phyloP scores from a whole-genome alignment of 108 stramenopile genomes.

The Stephanodiscus triporus region DNA sequence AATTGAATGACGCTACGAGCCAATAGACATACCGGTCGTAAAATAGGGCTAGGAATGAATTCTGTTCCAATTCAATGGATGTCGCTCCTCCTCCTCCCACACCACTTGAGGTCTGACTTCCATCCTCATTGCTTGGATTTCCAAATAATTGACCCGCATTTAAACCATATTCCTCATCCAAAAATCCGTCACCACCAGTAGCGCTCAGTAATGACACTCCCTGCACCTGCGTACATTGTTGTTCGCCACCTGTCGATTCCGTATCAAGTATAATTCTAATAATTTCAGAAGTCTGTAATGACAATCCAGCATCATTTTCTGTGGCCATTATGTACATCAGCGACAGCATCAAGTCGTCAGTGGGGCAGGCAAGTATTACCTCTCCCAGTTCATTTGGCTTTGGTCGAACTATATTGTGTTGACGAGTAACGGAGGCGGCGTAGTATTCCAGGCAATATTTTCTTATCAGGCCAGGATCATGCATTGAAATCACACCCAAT shows the following conservation, averaged over 20 bases:
- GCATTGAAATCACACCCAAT: conserved; percentile 71
- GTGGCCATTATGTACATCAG: conserved; percentile 69
- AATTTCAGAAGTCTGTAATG: conserved; percentile 83
- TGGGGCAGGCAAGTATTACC: conserved; percentile 68
- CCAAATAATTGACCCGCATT: conserved; percentile 5
- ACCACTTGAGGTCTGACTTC: conserved; percentile 4
- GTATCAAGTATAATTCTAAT: conserved; percentile 85
- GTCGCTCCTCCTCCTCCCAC: conserved; percentile 6
- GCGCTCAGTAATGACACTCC: conserved; percentile 28
- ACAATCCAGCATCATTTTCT: conserved; percentile 80
- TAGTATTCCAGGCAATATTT: conserved; percentile 65
- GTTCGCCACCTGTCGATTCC: conserved; percentile 68
- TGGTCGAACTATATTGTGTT: conserved; percentile 44
- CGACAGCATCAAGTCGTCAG: conserved; percentile 73
- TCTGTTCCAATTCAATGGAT: conserved; percentile 55
- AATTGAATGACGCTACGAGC: conserved; percentile 84
- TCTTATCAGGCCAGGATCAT: conserved; percentile 77
- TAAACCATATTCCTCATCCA: conserved; percentile 59
- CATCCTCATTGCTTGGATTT: conserved; percentile 13
- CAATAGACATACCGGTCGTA: conserved; percentile 85
- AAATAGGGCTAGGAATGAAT: conserved; percentile 79
- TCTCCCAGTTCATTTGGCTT: conserved; percentile 66
- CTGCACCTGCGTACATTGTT: conserved; percentile 21
- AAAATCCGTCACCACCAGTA: conserved; percentile 44
- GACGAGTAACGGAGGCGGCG: conserved; percentile 24